Evolutionary conservation across 1,284 basidiomycete genomes (phyloP).

Genomic region (Rhizoctonia solani): DNA sequence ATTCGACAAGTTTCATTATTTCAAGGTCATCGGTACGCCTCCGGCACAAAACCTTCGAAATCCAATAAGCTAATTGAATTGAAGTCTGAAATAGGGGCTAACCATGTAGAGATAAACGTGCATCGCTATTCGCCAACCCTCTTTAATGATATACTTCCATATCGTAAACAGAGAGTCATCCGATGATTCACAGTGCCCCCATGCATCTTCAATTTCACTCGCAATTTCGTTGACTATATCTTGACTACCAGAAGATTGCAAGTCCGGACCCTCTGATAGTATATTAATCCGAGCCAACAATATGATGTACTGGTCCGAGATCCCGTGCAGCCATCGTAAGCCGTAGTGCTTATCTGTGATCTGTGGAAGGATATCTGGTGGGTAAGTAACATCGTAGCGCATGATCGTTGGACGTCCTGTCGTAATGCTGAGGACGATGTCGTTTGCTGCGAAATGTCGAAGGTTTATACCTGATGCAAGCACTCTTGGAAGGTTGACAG

Average conservation of each 20-base stretch:
- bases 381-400: constrained; percentile 1
- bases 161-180: background rate
- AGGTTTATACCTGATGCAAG: background rate
- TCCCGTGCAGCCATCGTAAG: constrained; percentile 19
- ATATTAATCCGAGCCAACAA: constrained; percentile 16
- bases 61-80: background rate
- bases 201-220: background rate
- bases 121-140: constrained; percentile 8
- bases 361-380: background rate
- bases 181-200: background rate
- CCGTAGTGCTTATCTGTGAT: background rate
- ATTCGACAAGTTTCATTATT: constrained; percentile 1
- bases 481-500: constrained; percentile 2
- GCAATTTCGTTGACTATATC: constrained; percentile 1
- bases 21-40: background rate
- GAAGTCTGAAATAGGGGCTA: background rate
- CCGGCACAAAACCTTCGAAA: constrained; percentile 7
- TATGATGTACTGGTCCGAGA: constrained; percentile 15
- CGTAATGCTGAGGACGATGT: background rate
- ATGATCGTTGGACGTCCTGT: background rate
- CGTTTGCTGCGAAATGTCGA: constrained; percentile 7
- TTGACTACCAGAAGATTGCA: constrained; percentile 5
- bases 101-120: constrained; percentile 16
- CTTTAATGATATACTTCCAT: constrained; percentile 2
- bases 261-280: constrained; percentile 3